phyloP scores from a whole-genome alignment of 2,329 filamentous ascomycete genomes.

The Aureobasidium sp. region DNA sequence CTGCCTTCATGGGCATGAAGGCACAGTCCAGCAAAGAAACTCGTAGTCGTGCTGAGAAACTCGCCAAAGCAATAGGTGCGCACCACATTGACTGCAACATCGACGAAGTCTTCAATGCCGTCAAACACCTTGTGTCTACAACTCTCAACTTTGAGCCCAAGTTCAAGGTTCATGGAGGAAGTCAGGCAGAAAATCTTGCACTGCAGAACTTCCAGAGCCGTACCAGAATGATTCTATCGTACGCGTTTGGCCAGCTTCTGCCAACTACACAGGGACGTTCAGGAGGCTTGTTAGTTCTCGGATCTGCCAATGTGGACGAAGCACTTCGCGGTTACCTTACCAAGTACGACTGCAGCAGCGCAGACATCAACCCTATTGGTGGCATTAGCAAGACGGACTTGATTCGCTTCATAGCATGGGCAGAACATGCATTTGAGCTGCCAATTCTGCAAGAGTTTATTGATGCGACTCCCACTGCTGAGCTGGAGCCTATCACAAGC shows the following conservation, averaged over 20 bases:
- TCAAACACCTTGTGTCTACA: constrained; percentile 52
- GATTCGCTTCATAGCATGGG: constrained; percentile 64
- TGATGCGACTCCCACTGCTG: constrained; percentile 43
- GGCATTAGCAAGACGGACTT: constrained; percentile 60
- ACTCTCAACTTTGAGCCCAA: constrained; percentile 54
- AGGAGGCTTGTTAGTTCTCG: constrained; percentile 57
- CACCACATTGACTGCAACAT: constrained; percentile 71
- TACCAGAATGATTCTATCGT: constrained; percentile 58
- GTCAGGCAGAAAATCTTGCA: constrained; percentile 52
- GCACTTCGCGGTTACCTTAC: constrained; percentile 55
- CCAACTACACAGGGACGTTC: constrained; percentile 54
- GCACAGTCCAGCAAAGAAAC: constrained; percentile 61
- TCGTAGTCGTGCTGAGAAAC: constrained; percentile 54
- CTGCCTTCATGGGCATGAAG: constrained; percentile 63
- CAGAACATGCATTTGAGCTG: constrained; percentile 51
- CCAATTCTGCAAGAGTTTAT: constrained; percentile 62
- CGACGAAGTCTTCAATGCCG: constrained; percentile 56
- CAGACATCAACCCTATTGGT: constrained; percentile 56
- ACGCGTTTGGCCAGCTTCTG: constrained; percentile 57
- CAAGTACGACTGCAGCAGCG: constrained; percentile 59
- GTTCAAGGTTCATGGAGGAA: constrained; percentile 59
- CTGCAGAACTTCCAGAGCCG: constrained; percentile 63
- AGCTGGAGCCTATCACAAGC: constrained; percentile 57
- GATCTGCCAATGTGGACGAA: constrained; percentile 60
- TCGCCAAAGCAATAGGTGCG: constrained; percentile 56